Evolutionary conservation across 129 eudicot genomes (phyloP).

Genomic region (Flaveria ramosissima): DNA sequence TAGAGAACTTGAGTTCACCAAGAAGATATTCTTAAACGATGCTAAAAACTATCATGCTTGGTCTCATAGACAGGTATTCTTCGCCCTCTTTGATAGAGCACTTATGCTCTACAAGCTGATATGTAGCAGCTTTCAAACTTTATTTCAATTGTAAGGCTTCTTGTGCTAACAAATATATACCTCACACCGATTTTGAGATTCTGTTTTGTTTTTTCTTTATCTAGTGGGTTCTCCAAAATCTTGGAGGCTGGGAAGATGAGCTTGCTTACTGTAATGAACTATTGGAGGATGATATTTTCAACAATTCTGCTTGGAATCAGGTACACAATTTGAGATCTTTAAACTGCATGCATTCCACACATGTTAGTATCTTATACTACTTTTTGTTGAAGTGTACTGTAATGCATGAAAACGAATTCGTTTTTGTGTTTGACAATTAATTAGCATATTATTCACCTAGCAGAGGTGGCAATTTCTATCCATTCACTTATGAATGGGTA

Average conservation of each 20-base stretch:
- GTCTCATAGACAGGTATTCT: constrained; percentile 94
- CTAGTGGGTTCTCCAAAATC: constrained; percentile 95
- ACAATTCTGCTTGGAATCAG: constrained; percentile 99
- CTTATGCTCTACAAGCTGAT: background rate
- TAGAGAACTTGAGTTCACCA: constrained; percentile 84
- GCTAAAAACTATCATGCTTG: constrained; percentile 98
- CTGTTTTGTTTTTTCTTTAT: constrained; percentile 11
- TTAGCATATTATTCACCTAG: background rate
- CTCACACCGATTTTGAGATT: background rate
- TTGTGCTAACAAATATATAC: background rate
- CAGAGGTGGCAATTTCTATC: background rate
- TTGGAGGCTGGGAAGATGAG: constrained; percentile 99
- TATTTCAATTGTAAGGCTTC: background rate
- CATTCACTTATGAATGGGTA: background rate
- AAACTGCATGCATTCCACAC: background rate
- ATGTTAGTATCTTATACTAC: background rate
- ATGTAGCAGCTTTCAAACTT: background rate
- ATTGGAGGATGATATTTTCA: constrained; percentile 75
- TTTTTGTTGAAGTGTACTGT: background rate
- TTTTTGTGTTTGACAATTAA: background rate
- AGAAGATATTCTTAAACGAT: constrained; percentile 66
- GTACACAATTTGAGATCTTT: constrained; percentile 35
- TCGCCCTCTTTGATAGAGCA: constrained; percentile 10
- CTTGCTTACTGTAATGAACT: constrained; percentile 80
- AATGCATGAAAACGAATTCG: background rate